phyloP scores from a whole-genome alignment of 768 basidiomycete species.

The Rhodosporidiobolus sp. region DNA sequence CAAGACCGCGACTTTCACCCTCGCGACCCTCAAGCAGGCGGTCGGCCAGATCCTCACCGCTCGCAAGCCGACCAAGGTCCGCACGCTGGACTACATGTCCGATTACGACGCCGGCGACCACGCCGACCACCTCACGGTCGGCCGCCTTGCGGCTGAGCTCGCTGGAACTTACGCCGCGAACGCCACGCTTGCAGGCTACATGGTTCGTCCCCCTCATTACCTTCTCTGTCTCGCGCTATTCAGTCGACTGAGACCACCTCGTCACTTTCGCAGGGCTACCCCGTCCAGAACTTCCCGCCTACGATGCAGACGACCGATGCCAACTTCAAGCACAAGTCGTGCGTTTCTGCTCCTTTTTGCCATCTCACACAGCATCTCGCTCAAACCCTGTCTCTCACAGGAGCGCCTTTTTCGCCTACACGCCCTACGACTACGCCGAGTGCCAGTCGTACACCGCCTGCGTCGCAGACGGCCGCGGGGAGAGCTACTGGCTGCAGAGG shows the following conservation, averaged over 20 bases:
- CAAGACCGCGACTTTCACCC: constrained; percentile 22
- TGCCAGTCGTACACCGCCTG: constrained; percentile 29
- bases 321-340: constrained; percentile 18
- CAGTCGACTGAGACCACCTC: no score
- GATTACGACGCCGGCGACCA: constrained; percentile 34
- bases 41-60: constrained; percentile 29
- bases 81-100: constrained; percentile 34
- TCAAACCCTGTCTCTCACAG: no score
- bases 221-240: no score
- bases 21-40: constrained; percentile 29
- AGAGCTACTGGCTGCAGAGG: constrained; percentile 33
- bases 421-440: constrained; percentile 37
- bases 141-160: background rate
- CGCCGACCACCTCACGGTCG: constrained; percentile 30
- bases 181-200: constrained; percentile 24
- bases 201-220: constrained; percentile 3
- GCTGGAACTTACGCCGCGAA: background rate
- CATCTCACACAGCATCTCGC: no score
- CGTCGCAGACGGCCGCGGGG: constrained; percentile 20
- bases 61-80: constrained; percentile 16
- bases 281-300: constrained; percentile 22
- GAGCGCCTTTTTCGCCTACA: constrained; percentile 40
- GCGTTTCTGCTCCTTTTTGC: no score
- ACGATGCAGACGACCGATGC: constrained; percentile 21
- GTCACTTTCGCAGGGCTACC: background rate